A percentile compares a stretch with the other conserved stretches of the same genome.
Conservation (phyloP, 1,284 basidiomycete species). For the Puccinia triticina region DNA sequence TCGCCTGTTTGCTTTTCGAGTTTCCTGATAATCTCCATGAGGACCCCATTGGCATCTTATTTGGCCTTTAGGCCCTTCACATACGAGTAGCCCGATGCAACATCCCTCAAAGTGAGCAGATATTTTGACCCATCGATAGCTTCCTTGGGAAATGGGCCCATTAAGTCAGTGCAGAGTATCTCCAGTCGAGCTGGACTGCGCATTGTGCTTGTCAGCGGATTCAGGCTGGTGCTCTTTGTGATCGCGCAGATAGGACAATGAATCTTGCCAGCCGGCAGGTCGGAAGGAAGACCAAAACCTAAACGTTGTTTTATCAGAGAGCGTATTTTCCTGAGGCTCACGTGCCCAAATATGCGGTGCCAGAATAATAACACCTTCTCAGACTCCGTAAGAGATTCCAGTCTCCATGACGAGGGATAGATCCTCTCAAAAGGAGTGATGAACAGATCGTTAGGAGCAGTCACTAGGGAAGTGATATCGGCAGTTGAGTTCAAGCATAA, state of each 20-base stretch:
- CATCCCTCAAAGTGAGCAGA: not conserved
- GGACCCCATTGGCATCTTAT: not conserved
- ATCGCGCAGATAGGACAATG: not conserved
- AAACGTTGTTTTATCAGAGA: not conserved
- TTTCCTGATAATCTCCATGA: not conserved
- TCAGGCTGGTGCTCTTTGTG: not conserved
- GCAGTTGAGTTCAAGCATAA: no score
- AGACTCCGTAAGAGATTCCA: no score
- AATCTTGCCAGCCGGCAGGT: not conserved
- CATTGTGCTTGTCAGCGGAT: not conserved
- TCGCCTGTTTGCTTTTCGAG: not conserved
- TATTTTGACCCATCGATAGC: not conserved
- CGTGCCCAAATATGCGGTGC: no score
- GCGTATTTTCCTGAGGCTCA: not conserved
- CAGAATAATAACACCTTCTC: no score
- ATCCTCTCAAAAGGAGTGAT: no score
- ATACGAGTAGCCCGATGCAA: not conserved
- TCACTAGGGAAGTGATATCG: no score
- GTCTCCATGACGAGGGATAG: no score
- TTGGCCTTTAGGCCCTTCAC: not conserved
- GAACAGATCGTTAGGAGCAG: no score
- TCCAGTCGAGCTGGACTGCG: not conserved
- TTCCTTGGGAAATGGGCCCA: no score
- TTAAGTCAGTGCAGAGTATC: no score
- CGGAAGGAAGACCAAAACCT: not conserved